Conservation (phyloP, 371 early-diverging fungal genomes). For the Syncephalastrum contaminatum region DNA sequence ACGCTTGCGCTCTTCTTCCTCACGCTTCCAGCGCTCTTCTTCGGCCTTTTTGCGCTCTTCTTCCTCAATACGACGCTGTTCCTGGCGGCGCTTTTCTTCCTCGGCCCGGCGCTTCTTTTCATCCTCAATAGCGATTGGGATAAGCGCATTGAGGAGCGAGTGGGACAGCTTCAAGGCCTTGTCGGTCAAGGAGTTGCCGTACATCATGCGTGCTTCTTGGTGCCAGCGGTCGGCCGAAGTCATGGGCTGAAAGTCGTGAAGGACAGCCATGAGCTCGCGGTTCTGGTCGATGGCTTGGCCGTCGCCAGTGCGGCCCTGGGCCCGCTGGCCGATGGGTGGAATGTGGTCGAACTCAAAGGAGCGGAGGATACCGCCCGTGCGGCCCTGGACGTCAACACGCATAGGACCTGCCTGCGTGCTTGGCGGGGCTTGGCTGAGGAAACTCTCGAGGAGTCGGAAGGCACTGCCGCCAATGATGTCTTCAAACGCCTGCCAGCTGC, state of each 20-base stretch:
- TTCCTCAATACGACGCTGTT: slow-evolving; percentile 32
- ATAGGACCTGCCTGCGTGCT: slow-evolving; percentile 33
- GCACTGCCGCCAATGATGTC: slow-evolving; percentile 72
- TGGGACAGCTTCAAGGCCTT: slow-evolving; percentile 63
- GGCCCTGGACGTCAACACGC: slow-evolving; percentile 54
- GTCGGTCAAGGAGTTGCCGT: slow-evolving; percentile 59
- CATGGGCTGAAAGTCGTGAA: slow-evolving; percentile 74
- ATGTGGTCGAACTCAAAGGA: slow-evolving; percentile 45
- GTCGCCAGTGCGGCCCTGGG: neutral
- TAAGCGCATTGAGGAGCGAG: slow-evolving; percentile 65
- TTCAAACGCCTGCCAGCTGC: slow-evolving; percentile 67
- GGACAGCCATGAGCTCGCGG: slow-evolving; percentile 49
- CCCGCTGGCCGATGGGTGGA: slow-evolving; percentile 8
- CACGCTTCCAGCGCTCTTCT: slow-evolving; percentile 53
- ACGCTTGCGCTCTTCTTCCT: slow-evolving; percentile 48
- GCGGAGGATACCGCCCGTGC: slow-evolving; percentile 39
- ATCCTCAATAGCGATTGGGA: slow-evolving; percentile 77
- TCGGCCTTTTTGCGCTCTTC: slow-evolving; percentile 32
- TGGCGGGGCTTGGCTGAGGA: slow-evolving; percentile 55
- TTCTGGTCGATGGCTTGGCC: slow-evolving; percentile 19
- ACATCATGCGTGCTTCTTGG: slow-evolving; percentile 85
- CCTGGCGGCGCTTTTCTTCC: slow-evolving; percentile 49
- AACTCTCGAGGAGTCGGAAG: slow-evolving; percentile 63
- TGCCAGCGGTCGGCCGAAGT: slow-evolving; percentile 84
- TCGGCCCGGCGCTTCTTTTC: slow-evolving; percentile 56